These are phyloP conservation scores for Paxillus rubicundulus DNA, from an alignment of 768 basidiomycete genomes.

Conservation along the genomic window DNA sequence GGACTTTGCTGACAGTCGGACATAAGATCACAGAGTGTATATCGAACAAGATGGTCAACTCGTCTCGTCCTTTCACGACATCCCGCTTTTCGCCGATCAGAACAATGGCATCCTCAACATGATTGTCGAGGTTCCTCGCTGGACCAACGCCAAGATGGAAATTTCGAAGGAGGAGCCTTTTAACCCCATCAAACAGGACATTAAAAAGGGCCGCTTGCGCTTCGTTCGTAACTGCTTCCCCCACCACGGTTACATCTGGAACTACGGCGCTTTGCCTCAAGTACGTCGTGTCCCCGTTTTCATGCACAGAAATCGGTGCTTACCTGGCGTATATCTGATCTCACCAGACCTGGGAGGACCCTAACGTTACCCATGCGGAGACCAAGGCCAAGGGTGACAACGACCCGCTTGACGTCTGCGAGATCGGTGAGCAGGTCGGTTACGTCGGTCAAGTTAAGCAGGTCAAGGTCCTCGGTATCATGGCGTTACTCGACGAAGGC, in stretches of 20 bases:
- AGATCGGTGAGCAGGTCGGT: conserved; percentile 98
- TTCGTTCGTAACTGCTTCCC: conserved; percentile 99
- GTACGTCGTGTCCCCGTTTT: conserved; percentile 37
- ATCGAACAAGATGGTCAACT: conserved; percentile 87
- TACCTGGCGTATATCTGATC: neutral
- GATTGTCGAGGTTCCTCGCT: conserved; percentile 96
- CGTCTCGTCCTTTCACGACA: conserved; percentile 90
- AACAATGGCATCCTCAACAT: conserved; percentile 96
- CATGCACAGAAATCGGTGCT: neutral
- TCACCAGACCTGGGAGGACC: conserved; percentile 96
- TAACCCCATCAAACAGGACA: conserved; percentile 99
- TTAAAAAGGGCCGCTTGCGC: conserved; percentile 93
- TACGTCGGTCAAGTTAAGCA: conserved; percentile 98
- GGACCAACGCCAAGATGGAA: conserved; percentile 99
- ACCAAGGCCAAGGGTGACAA: conserved; percentile 99
- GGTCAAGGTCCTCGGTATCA: conserved; percentile 99
- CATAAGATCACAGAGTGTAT: conserved; percentile 89
- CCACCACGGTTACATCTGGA: conserved; percentile 99
- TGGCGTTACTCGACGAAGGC: conserved; percentile 98
- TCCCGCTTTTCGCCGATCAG: conserved; percentile 97
- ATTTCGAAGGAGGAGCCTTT: conserved; percentile 97
- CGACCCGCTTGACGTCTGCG: conserved; percentile 99
- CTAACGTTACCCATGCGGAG: conserved; percentile 79
- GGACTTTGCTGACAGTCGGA: conserved; percentile 19
- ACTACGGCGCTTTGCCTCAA: conserved; percentile 99